Conservation (phyloP, 176 grass and related monocot genomes). For the Cenchrus fungigraminus region DNA sequence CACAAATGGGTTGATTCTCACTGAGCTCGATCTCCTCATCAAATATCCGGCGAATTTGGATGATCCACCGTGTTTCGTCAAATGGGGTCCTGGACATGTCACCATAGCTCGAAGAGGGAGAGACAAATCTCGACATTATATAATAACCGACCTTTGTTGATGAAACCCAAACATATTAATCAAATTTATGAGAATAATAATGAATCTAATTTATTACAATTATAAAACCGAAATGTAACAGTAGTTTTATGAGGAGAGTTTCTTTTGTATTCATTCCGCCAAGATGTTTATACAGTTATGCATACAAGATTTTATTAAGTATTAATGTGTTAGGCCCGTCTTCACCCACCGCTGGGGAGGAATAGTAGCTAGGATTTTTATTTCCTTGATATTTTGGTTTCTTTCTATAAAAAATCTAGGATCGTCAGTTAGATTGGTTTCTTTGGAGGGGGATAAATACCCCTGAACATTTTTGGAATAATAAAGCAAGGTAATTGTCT, state of each 20-base stretch:
- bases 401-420: too few species aligned
- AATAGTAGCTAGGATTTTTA: too few species aligned
- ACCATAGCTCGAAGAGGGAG: conserved; percentile 15
- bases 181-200: neutral
- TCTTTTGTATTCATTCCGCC: neutral
- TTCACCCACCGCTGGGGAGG: too few species aligned
- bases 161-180: neutral
- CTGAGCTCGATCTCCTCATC: conserved; percentile 57
- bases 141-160: neutral
- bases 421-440: too few species aligned
- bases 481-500: too few species aligned
- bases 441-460: too few species aligned
- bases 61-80: conserved; percentile 74
- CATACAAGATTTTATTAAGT: too few species aligned
- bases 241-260: neutral
- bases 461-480: too few species aligned
- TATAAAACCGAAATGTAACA: neutral
- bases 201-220: neutral
- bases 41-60: conserved; percentile 48
- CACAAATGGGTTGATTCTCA: conserved; percentile 55
- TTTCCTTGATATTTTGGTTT: too few species aligned
- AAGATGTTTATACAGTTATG: too few species aligned
- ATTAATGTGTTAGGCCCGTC: too few species aligned
- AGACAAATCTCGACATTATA: too few species aligned
- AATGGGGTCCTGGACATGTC: conserved; percentile 25